phyloP scores from a whole-genome alignment of 352 stramenopile species.

The Phytopythium cucurbitacearum region DNA sequence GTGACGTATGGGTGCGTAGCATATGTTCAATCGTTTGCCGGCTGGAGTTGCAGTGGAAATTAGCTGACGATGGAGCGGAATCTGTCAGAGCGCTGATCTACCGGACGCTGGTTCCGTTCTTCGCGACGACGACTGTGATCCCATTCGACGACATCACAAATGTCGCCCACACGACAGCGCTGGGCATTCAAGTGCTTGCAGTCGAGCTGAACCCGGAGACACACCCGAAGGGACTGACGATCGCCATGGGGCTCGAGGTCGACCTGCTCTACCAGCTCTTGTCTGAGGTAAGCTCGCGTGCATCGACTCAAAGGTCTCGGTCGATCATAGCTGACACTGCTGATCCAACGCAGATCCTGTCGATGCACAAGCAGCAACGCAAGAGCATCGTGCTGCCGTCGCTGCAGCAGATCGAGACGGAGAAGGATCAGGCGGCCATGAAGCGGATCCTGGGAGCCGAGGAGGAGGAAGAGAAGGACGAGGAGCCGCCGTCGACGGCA shows the following conservation, averaged over 20 bases:
- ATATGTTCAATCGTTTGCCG: background rate
- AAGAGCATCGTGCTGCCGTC: conserved; percentile 11
- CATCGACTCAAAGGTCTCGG: background rate
- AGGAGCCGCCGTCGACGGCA: conserved; percentile 8
- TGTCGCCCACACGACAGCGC: conserved; percentile 50
- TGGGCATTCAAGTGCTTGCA: conserved; percentile 61
- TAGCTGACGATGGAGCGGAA: background rate
- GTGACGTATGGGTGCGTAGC: conserved; percentile 66
- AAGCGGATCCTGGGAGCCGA: conserved; percentile 49
- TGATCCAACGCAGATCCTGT: conserved; percentile 30
- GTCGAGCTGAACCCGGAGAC: conserved; percentile 37
- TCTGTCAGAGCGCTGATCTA: conserved; percentile 52
- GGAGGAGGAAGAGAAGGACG: conserved; percentile 61
- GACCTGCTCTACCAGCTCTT: conserved; percentile 73
- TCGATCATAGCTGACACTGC: background rate
- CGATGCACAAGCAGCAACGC: conserved; percentile 45
- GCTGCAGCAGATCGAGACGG: conserved; percentile 27
- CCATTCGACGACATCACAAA: conserved; percentile 52
- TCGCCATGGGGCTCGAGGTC: conserved; percentile 73
- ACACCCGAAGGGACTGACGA: conserved; percentile 53
- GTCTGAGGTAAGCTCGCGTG: conserved; percentile 31
- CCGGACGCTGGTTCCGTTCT: conserved; percentile 71
- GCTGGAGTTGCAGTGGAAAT: background rate
- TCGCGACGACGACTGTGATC: conserved; percentile 59
- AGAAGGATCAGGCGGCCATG: conserved; percentile 38